Conservation (phyloP, 1,284 basidiomycete species). For the Ganoderma lingzhi region DNA sequence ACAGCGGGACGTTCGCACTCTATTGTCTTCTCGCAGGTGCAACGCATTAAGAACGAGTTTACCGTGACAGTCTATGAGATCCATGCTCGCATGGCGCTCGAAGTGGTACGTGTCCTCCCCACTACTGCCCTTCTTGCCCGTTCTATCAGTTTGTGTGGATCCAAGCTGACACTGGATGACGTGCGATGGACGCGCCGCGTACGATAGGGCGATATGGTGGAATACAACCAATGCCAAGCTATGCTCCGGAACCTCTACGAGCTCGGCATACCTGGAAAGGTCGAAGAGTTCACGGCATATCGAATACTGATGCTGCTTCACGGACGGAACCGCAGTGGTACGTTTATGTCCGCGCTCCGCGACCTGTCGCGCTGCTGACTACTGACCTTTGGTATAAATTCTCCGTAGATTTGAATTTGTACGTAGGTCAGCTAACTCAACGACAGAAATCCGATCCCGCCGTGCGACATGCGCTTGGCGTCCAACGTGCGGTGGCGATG, state of each 20-base stretch:
- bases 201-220: constrained; percentile 92
- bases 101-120: constrained; percentile 70
- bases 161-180: constrained; percentile 16
- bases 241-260: constrained; percentile 93
- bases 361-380: constrained; percentile 13
- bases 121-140: constrained; percentile 23
- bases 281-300: constrained; percentile 97
- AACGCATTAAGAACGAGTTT: constrained; percentile 99
- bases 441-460: constrained; percentile 84
- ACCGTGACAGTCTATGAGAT: constrained; percentile 98
- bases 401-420: constrained; percentile 87
- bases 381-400: background rate
- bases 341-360: constrained; percentile 36
- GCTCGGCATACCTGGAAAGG: constrained; percentile 89
- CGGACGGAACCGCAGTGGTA: constrained; percentile 93
- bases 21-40: constrained; percentile 71
- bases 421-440: constrained; percentile 94
- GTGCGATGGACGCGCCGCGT: constrained; percentile 3
- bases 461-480: constrained; percentile 89
- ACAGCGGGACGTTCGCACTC: constrained; percentile 29
- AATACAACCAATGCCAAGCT: constrained; percentile 98
- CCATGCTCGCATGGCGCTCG: constrained; percentile 96
- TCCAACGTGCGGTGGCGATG: constrained; percentile 89
- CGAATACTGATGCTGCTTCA: constrained; percentile 96
- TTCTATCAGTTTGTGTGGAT: constrained; percentile 19